Base-by-base conservation (phyloP, 2,329 filamentous ascomycete genomes). In the Aspergillus novofumigatus region DNA sequence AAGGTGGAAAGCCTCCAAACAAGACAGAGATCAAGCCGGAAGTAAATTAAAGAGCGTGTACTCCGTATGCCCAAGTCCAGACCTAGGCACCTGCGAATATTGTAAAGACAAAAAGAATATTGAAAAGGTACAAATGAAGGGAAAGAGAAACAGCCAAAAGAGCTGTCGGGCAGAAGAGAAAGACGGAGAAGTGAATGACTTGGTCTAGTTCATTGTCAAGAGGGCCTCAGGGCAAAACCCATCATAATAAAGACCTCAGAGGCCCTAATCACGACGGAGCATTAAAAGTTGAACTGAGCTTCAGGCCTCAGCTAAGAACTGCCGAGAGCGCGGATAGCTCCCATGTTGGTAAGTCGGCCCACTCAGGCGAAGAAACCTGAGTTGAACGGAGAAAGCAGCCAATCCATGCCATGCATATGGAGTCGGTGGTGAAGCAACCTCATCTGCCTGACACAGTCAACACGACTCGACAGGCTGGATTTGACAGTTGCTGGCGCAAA, bases 381-480 rank as follows among this genome's bases (percentile, higher is more conserved):
- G 42, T 23, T 38, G 32, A n/a, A 17, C 14, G 17, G 32, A 23
- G 41, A 44, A 20, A 25, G 52, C 28, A 32, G 44, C 29, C 42
- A 54, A 58, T 58, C 49, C 53, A 55, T 51, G 47, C 50, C 48
- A 25, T 41, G 32, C 17, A 17, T 23, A 51, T 23, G 47, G 49
- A 56, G 26, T 51, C 28, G 26, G 32, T 52, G 51, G 42, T 26
- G n/a, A 11, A 17, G 41, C 49, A 54, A 52, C 32, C 55, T 61
- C 57, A 58, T 63, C 52, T 63, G 59, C 42, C 57, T 61, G 60
- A 64, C 57, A 64, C 62, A 45, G 52, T 57, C 53, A 50, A 52
- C 26, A 49, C 21, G 45, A 23, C 49, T 52, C 47, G 53, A 51
- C 48, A 25, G 14, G 25, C 28, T 49, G 47, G 52, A 21, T 47